Evolutionary conservation across 2,329 filamentous ascomycete species (phyloP), one percentile per base, ranked within the genome.

Genomic region (Didymosphaeria variabile): DNA sequence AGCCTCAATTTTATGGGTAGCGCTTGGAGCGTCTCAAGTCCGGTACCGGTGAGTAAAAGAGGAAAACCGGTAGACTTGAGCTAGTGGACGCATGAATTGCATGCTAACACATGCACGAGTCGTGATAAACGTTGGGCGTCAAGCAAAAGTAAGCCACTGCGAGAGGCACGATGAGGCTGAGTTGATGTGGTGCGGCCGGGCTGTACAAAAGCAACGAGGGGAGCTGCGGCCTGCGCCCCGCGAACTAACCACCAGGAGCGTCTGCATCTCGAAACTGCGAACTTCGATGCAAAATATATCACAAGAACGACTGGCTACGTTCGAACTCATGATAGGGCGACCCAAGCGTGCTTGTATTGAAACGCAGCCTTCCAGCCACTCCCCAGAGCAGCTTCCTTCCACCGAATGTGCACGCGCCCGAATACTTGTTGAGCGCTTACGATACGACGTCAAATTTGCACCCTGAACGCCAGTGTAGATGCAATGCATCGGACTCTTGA

Each of bases 1-100:
- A 57, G 47, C 21, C 21, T 42, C 55, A 57, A 57, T 31, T 31
- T 50, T 36, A 44, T 36, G 40, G 40, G 12, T 13, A 55, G 42
- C 53, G 53, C 53, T 44, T 54, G 21, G 12, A 12, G 31, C 32
- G 29, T 50, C 29, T 32, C 12, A 21, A 12, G 12, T 8, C 32
- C 17, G 23, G 17, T 10, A 54, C 51, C 38, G 51, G 36, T 54
- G 51, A 54, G 31, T 29, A 23, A 47, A n/a, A 9, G 45, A 47
- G 45, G 45, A 47, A 13, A 31, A 47, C 23, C 23, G 15, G 17
- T 44, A 21, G 12, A 13, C 40, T 19, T 44, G 12, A 44, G 40
- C 40, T 21, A 8, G 12, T 31, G 4, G 2, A 19, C 19, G 10
- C 19, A 45, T 23, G 19, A 9, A 23, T 10, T 13, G 42, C 42